Conservation (phyloP, 2,329 filamentous ascomycete species). For the Fusarium coicis region DNA sequence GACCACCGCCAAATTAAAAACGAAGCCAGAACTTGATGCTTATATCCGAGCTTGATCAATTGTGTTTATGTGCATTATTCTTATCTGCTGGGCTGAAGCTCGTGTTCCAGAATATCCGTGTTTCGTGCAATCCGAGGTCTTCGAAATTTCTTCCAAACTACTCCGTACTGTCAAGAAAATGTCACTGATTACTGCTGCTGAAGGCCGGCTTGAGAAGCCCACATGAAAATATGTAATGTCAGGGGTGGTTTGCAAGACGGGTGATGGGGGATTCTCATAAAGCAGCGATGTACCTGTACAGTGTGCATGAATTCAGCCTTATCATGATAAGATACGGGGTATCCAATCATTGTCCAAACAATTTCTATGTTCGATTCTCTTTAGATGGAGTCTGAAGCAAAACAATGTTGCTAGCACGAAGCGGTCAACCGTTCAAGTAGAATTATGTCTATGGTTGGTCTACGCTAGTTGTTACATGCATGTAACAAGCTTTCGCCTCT, state of each 20-base stretch:
- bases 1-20: slow-evolving; percentile 25
- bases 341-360: slow-evolving; percentile 13
- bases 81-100: slow-evolving; percentile 16
- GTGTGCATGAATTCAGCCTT: slow-evolving; percentile 17
- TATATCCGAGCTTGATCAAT: slow-evolving; percentile 5
- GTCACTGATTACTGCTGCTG: background rate
- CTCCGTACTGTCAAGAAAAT: background rate
- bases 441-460: background rate
- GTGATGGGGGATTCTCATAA: slow-evolving; percentile 17
- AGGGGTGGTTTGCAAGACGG: slow-evolving; percentile 28
- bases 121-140: background rate
- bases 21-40: slow-evolving; percentile 24
- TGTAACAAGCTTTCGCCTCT: slow-evolving; percentile 29
- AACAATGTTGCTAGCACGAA: background rate
- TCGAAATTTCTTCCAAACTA: background rate
- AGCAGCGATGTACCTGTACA: slow-evolving; percentile 17
- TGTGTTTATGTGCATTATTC: slow-evolving; percentile 12
- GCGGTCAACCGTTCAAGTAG: slow-evolving; percentile 3
- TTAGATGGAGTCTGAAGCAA: background rate
- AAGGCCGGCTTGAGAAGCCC: background rate
- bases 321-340: slow-evolving; percentile 15
- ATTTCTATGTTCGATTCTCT: slow-evolving; percentile 14
- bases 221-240: slow-evolving; percentile 12
- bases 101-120: slow-evolving; percentile 17
- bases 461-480: slow-evolving; percentile 7